Conservation (phyloP, 805 yeast genomes). For the Diddensiella caesifluorescens region DNA sequence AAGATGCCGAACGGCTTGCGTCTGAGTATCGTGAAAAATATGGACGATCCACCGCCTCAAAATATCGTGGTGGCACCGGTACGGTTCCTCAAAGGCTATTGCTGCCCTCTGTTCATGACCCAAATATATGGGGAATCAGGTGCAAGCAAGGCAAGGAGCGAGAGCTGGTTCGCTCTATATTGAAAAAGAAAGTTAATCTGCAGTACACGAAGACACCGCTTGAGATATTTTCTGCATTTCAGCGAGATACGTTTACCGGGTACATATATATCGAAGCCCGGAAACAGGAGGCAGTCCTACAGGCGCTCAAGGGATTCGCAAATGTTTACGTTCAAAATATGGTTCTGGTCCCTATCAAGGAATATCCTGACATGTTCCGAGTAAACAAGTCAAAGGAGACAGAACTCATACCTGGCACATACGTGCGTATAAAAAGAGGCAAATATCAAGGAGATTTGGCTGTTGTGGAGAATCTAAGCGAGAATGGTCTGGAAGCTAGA, state of each 20-base stretch:
- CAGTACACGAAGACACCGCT: constrained; percentile 72
- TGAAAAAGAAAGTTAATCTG: constrained; percentile 76
- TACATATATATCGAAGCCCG: constrained; percentile 93
- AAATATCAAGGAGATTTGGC: constrained; percentile 91
- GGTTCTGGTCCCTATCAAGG: constrained; percentile 89
- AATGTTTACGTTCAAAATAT: constrained; percentile 72
- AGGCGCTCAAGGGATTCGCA: constrained; percentile 83
- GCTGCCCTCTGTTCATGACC: constrained; percentile 94
- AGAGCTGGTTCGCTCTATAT: constrained; percentile 76
- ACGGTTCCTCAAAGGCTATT: constrained; percentile 88
- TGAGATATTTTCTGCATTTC: constrained; percentile 84
- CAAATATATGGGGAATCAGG: constrained; percentile 92
- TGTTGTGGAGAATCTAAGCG: constrained; percentile 85
- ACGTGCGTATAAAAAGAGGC: constrained; percentile 86
- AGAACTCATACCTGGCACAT: constrained; percentile 84
- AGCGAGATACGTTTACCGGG: constrained; percentile 88
- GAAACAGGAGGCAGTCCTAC: constrained; percentile 84
- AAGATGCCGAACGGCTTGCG: constrained; percentile 91
- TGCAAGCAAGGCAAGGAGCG: constrained; percentile 92
- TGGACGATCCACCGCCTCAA: constrained; percentile 75
- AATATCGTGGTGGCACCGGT: constrained; percentile 79
- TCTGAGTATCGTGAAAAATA: constrained; percentile 87
- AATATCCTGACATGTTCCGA: constrained; percentile 86
- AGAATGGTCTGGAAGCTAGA: constrained; percentile 92
- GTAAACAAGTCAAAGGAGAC: constrained; percentile 86